phyloP scores from a whole-genome alignment of 257 asterid genomes.

The Capsicum pubescens region DNA sequence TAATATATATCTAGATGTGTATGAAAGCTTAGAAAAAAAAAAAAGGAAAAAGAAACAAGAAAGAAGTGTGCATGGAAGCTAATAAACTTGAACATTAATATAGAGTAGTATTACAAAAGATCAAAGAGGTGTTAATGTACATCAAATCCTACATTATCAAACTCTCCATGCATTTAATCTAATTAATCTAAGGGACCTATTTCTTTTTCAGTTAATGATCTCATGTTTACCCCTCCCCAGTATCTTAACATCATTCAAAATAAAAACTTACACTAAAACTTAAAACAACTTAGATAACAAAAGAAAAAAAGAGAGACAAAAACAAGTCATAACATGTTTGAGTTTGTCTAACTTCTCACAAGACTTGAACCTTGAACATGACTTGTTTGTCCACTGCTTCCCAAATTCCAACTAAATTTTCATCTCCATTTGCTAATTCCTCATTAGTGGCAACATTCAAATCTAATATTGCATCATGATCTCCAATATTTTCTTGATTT shows the following conservation, averaged over 20 bases:
- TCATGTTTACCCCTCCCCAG: conserved; percentile 38
- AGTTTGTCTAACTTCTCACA: conserved; percentile 37
- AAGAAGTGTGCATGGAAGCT: not conserved
- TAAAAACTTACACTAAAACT: not conserved
- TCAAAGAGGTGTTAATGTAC: conserved; percentile 36
- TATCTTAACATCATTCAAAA: conserved; percentile 15
- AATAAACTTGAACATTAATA: conserved; percentile 21
- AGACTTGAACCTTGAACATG: conserved; percentile 55
- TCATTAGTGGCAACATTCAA: conserved; percentile 61
- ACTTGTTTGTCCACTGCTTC: conserved; percentile 65
- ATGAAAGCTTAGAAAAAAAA: no score
- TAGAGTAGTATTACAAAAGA: conserved; percentile 27
- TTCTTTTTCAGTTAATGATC: conserved; percentile 24
- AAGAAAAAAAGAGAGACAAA: not conserved
- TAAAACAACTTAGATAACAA: not conserved
- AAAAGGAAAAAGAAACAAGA: not conserved
- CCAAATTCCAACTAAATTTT: conserved; percentile 42
- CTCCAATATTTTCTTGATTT: conserved; percentile 29
- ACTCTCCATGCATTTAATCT: conserved; percentile 12
- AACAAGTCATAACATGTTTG: not conserved
- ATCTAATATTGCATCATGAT: conserved; percentile 47
- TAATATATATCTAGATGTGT: not conserved
- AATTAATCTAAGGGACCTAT: conserved; percentile 33
- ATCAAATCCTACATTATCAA: conserved; percentile 29
- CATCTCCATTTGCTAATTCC: conserved; percentile 46